Base-by-base conservation (phyloP, 2,329 filamentous ascomycete genomes). In the Stachybotrys echinatus region DNA sequence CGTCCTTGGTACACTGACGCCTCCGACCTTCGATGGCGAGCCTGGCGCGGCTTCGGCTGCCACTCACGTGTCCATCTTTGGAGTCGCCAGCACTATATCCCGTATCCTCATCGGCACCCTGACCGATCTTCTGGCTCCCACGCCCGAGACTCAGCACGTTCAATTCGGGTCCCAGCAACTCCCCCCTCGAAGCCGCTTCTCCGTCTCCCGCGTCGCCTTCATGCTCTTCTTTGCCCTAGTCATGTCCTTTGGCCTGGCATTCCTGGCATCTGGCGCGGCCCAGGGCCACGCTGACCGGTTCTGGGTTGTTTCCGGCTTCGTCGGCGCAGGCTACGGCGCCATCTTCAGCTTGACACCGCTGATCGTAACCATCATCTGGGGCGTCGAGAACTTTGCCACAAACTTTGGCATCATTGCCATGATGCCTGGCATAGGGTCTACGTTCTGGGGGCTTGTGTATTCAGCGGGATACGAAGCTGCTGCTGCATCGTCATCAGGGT, bases 381-480 rank as follows among this genome's bases (percentile, higher is more conserved):
- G 94, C 22, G 91, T 96, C 0, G 92, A 97, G 73, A 99, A 97
- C 66, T 97, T 99, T 65, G 94, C 90, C 51, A 99, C 94, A 1
- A 97, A 99, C 61, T 99, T 92, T 84, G 94, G 94, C 10, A 92
- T 97, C 53, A 84, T 97, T 7, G 91, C 92, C 40, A 94, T 95
- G 76, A 85, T 92, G 50, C 94, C 94, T 3, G 94, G 94, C 0
- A 71, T 88, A 0, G 94, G 92, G 0, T 91, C 92, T 0, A 90
- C 90, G 0, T 78, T 96, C 27, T 99, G 92, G 91, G 90, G 92
- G 0, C 68, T 94, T 1, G 74, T 96, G n/a, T 99, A 97, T 66
- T 89, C 88, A 6, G 80, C 76, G 0, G 84, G 89, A 3, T 95
- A 95, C 61, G 85, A 94, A 67, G 76, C 76, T 42, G 87, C 81